Conservation (phyloP, 352 stramenopile species). For the Globisporangium paroecandrum region DNA sequence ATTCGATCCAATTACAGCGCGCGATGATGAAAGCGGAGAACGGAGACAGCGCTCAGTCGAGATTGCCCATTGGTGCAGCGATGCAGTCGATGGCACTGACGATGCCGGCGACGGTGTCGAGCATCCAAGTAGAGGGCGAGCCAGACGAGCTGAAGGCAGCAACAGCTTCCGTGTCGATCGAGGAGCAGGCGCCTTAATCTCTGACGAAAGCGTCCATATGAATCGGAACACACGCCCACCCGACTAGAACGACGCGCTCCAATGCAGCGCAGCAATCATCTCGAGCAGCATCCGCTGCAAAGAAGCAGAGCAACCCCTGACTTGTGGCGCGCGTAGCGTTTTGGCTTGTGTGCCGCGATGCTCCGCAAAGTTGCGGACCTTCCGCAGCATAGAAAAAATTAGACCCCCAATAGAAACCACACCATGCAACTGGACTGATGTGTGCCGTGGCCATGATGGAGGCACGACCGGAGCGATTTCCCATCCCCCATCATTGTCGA, state of each 20-base stretch:
- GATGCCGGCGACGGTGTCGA: background rate
- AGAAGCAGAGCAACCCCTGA: too few relatives aligned
- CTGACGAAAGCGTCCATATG: background rate
- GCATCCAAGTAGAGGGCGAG: background rate
- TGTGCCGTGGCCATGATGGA: too few relatives aligned
- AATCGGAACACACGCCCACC: background rate
- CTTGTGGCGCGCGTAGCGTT: too few relatives aligned
- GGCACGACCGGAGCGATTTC: too few relatives aligned
- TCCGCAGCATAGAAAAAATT: too few relatives aligned
- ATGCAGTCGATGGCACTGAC: slow-evolving; percentile 16
- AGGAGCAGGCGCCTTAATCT: background rate
- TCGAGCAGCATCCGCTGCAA: too few relatives aligned
- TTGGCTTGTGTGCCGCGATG: too few relatives aligned
- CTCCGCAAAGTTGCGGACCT: too few relatives aligned
- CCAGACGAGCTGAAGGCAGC: background rate
- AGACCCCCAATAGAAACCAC: too few relatives aligned
- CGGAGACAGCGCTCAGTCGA: slow-evolving; percentile 1
- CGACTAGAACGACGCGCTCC: too few relatives aligned
- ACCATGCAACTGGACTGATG: too few relatives aligned
- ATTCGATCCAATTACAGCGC: slow-evolving; percentile 50
- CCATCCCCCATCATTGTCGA: too few relatives aligned
- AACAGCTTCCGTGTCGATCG: background rate
- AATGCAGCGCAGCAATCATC: background rate
- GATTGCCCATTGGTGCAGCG: slow-evolving; percentile 21
- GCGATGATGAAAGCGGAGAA: slow-evolving; percentile 29